Conservation (phyloP, 176 grass and related monocot species). For the Carex scoparia region DNA sequence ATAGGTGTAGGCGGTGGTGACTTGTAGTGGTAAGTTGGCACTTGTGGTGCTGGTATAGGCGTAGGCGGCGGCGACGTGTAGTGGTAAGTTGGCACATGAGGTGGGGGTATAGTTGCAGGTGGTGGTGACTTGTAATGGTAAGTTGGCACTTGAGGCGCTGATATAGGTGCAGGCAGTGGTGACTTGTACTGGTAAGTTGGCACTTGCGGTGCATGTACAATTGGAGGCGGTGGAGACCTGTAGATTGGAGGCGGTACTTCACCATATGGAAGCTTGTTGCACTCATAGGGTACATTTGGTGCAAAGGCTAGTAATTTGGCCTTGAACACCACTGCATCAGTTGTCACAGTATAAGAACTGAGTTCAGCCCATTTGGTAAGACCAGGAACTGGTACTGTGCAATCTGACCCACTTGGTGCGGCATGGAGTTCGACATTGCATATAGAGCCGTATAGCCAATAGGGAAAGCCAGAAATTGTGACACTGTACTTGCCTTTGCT, state of each 20-base stretch:
- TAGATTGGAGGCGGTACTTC: constrained; percentile 28
- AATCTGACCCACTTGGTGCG: constrained; percentile 57
- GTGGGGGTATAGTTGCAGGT: constrained; percentile 21
- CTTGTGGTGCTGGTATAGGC: too few species aligned
- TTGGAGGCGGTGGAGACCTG: constrained; percentile 28
- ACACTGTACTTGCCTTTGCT: constrained; percentile 57
- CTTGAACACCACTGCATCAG: constrained; percentile 50
- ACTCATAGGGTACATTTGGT: constrained; percentile 40
- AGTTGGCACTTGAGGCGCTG: constrained; percentile 24
- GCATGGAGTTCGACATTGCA: constrained; percentile 74
- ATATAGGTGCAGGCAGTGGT: constrained; percentile 28
- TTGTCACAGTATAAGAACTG: constrained; percentile 33
- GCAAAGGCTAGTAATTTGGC: constrained; percentile 56
- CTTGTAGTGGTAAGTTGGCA: constrained; percentile 28
- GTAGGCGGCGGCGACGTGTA: neutral
- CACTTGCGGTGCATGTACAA: constrained; percentile 22
- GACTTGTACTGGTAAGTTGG: constrained; percentile 33
- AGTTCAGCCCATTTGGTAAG: constrained; percentile 36
- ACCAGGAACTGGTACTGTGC: constrained; percentile 42
- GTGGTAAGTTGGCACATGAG: constrained; percentile 26
- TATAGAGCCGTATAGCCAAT: constrained; percentile 28
- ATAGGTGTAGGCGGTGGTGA: constrained; percentile 29
- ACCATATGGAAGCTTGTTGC: constrained; percentile 40
- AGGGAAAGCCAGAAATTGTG: constrained; percentile 37
- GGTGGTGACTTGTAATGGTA: constrained; percentile 39